Conservation (phyloP, 768 basidiomycete genomes). For the Leccinum ochraceum region DNA sequence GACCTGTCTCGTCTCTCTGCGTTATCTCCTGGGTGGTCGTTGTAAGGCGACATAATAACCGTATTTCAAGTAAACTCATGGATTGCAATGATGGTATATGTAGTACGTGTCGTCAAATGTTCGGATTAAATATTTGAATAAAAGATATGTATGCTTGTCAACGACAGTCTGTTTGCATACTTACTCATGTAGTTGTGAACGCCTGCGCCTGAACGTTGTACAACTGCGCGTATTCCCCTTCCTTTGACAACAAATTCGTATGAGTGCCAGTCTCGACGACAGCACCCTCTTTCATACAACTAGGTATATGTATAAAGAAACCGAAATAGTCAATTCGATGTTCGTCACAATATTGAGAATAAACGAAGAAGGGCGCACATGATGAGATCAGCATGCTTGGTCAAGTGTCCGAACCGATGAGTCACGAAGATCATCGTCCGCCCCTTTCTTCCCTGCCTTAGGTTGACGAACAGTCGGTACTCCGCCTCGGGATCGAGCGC, state of each 20-base stretch:
- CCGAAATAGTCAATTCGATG: background rate
- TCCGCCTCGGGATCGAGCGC: slow-evolving; percentile 40
- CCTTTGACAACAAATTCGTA: slow-evolving; percentile 26
- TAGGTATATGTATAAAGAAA: slow-evolving; percentile 3
- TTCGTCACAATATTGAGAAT: background rate
- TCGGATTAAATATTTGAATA: too few species aligned
- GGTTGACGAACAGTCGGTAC: slow-evolving; percentile 32
- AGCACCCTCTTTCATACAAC: slow-evolving; percentile 35
- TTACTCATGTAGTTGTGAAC: slow-evolving; percentile 17
- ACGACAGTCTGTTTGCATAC: too few species aligned
- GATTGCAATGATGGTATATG: too few species aligned
- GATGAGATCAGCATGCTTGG: slow-evolving; percentile 38
- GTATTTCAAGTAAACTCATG: too few species aligned
- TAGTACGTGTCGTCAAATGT: too few species aligned
- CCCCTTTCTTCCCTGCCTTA: slow-evolving; percentile 29
- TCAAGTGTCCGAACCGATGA: slow-evolving; percentile 41
- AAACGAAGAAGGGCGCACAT: slow-evolving; percentile 28
- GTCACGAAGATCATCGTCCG: slow-evolving; percentile 44
- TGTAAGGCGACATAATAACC: too few species aligned
- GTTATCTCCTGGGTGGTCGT: too few species aligned
- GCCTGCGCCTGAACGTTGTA: slow-evolving; percentile 37
- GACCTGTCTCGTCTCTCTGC: too few species aligned
- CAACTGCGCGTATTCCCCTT: slow-evolving; percentile 36
- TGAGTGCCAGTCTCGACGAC: slow-evolving; percentile 39
- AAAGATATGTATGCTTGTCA: too few species aligned